Percentiles rank a stretch among this genome's conserved stretches.
Evolutionary conservation across 768 basidiomycete genomes (phyloP).

Genomic region (Auriscalpium vulgare): DNA sequence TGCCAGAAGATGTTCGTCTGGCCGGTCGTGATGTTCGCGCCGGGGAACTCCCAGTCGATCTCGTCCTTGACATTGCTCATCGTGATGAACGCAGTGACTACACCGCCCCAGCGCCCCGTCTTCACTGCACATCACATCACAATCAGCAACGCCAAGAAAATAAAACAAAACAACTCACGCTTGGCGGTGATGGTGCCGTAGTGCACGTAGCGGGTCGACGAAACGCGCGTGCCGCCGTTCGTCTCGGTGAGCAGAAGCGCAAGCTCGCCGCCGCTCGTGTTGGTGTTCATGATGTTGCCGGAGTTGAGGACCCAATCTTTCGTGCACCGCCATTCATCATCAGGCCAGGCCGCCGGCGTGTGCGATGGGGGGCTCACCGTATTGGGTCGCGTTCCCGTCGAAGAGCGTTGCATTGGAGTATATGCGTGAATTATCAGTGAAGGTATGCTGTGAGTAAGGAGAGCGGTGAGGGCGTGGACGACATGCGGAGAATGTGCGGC

Average conservation of each 20-base stretch:
- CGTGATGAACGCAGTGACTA: conserved; percentile 79
- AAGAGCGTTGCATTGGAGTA: conserved; percentile 58
- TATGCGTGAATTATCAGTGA: conserved; percentile 59
- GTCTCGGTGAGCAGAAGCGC: conserved; percentile 58
- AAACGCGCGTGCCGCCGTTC: conserved; percentile 72
- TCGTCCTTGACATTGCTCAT: conserved; percentile 80
- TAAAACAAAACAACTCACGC: conserved; percentile 28
- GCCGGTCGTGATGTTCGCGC: conserved; percentile 47
- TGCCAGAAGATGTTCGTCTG: conserved; percentile 85
- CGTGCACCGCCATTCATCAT: neutral
- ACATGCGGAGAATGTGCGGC: neutral
- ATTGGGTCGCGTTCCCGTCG: conserved; percentile 65
- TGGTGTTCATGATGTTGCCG: conserved; percentile 59
- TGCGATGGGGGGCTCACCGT: conserved; percentile 34
- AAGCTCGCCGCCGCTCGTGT: conserved; percentile 54
- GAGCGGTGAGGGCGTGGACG: neutral
- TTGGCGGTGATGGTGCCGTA: conserved; percentile 70
- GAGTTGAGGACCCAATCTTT: conserved; percentile 67
- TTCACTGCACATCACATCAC: conserved; percentile 41
- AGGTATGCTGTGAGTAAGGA: conserved; percentile 40
- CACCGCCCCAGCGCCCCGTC: conserved; percentile 71
- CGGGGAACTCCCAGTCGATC: conserved; percentile 85
- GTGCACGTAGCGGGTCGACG: conserved; percentile 74
- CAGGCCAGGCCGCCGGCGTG: neutral
- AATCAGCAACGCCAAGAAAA: conserved; percentile 8